These are phyloP conservation scores for Annona squamosa DNA, from an alignment of 164 flowering plant genomes.

Conservation along the genomic window DNA sequence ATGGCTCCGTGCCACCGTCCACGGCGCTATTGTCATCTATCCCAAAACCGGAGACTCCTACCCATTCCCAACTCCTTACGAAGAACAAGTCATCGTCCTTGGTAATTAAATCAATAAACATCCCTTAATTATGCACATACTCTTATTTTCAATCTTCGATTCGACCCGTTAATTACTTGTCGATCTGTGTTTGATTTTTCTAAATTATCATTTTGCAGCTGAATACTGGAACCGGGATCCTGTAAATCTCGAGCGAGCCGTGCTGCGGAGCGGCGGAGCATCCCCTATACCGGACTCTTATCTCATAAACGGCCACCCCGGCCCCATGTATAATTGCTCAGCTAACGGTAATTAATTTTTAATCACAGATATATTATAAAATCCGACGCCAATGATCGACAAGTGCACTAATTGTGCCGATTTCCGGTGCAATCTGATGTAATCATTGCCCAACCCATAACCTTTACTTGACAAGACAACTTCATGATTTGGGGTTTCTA, in stretches of 20 bases:
- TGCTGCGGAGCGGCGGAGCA: constrained; percentile 43
- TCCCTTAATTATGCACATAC: too few species aligned
- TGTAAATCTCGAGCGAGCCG: constrained; percentile 30
- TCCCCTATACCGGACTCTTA: constrained; percentile 54
- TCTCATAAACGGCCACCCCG: constrained; percentile 66
- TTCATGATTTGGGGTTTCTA: background rate
- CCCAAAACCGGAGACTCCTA: constrained; percentile 50
- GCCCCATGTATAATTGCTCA: constrained; percentile 63
- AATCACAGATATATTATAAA: background rate
- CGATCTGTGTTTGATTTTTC: background rate
- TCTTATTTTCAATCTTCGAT: too few species aligned
- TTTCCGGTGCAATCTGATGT: background rate
- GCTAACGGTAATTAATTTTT: constrained; percentile 31
- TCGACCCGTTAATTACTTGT: background rate
- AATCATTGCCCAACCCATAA: background rate
- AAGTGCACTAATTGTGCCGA: background rate
- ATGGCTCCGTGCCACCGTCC: constrained; percentile 64
- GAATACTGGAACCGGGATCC: constrained; percentile 52
- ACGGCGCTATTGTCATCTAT: constrained; percentile 53
- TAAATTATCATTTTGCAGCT: constrained; percentile 22
- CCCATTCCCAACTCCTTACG: constrained; percentile 38
- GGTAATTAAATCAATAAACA: constrained; percentile 27
- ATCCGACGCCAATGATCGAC: constrained; percentile 6
- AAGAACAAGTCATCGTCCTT: constrained; percentile 44
- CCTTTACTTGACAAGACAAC: background rate